Percentiles rank a stretch among this genome's conserved stretches.
These are phyloP conservation scores for Triticum monococcum DNA, from an alignment of 176 grass and related monocot genomes.

Conservation along the genomic window DNA sequence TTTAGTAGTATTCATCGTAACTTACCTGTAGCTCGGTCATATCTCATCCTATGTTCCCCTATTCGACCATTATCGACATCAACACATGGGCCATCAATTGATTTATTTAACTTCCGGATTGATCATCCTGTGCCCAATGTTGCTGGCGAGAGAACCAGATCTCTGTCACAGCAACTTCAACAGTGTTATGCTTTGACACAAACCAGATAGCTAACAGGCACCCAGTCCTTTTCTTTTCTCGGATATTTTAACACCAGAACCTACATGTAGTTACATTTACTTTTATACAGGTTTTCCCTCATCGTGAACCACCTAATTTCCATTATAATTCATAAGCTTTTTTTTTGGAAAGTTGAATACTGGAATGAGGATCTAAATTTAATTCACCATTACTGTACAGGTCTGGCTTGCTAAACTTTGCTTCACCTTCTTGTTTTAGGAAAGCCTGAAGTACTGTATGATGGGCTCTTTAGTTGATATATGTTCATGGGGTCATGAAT, in stretches of 20 bases:
- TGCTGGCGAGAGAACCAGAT: background rate
- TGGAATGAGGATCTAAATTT: background rate
- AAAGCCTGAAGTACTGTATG: slow-evolving; percentile 80
- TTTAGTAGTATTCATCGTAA: background rate
- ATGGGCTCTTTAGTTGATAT: slow-evolving; percentile 90
- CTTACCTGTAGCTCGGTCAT: background rate
- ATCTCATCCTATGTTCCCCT: background rate
- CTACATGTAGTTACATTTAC: background rate
- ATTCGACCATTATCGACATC: background rate
- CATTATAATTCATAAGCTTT: background rate
- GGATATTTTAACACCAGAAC: background rate
- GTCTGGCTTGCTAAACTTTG: background rate
- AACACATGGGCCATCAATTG: background rate
- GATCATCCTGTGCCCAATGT: background rate
- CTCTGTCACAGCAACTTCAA: background rate
- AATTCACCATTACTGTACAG: background rate
- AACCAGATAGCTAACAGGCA: background rate
- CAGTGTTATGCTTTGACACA: background rate
- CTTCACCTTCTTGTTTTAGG: slow-evolving; percentile 46
- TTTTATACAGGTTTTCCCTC: background rate
- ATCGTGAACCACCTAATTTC: too few relatives aligned
- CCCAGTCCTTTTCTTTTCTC: background rate
- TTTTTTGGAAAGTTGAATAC: background rate
- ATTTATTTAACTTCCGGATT: background rate
- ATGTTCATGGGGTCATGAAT: slow-evolving; percentile 94